Base-by-base conservation (phyloP, 768 basidiomycete species). In the Lepiota venenata region DNA sequence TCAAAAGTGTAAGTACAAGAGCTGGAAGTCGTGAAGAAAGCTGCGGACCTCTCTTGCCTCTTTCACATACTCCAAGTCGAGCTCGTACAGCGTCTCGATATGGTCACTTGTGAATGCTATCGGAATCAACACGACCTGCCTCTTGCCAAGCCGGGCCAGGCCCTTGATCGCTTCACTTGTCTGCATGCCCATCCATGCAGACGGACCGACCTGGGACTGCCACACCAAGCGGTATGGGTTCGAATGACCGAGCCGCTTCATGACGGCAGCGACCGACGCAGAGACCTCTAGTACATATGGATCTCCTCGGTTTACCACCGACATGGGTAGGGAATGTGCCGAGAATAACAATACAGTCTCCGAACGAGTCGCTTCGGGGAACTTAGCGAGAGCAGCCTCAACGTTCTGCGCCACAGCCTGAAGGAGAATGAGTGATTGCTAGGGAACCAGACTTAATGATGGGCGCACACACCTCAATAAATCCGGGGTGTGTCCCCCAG, bases 71-170 rank as follows among this genome's bases (percentile, higher is more conserved):
- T 99, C 97, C 50, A 95, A 69, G 69, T 99, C 97, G 47, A 98
- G 78, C 73, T 99, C 97, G 63, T 91, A 98, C 47, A 99, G 76
- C 20, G 97, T 99, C 76, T 99, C 97, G 64, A 99, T 98, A 68
- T 99, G 97, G 71, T 99, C 97, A 67, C 89, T 94, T 12, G 97
- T 99, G 74, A 99, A 99, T 21, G 97, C 97, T 58, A 99, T 94
- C 0, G 97, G 97, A 6, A 99, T 84, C 37, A 98, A 74, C 52
- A 98, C 78, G 3, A 79, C 85, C 58, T 85, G 82, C 68, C 90
- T 91, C 66, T 78, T 81, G 27, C 88, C 88, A 38, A 91, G 72
- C 15, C 85, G 80, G 48, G 88, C 87, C 40, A 91, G 77, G 15
- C 90, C 91, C 76, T 97, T 93, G 66, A 99, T 73, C 42, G 94